These are phyloP conservation scores for Cercospora canescens DNA, from an alignment of 2,329 filamentous ascomycete genomes.

Conservation along the genomic window DNA sequence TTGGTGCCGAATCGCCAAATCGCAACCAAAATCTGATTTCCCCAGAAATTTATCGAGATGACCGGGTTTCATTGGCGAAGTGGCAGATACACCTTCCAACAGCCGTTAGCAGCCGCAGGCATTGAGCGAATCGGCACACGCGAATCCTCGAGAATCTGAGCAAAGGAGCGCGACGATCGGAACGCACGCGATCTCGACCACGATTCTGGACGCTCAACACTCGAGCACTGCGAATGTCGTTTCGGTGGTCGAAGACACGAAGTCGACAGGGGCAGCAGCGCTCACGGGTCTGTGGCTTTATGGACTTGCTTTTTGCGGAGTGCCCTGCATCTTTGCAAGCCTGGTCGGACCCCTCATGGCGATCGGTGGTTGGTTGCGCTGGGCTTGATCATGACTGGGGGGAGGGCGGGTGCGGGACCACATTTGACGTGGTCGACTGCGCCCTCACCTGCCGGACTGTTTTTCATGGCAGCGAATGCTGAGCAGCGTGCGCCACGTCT, in stretches of 20 bases:
- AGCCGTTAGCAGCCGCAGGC: constrained; percentile 33
- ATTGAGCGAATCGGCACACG: constrained; percentile 2
- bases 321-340: not conserved
- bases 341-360: not conserved
- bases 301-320: not conserved
- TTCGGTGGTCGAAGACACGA: no score
- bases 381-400: not conserved
- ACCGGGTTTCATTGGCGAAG: constrained; percentile 3
- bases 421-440: no score
- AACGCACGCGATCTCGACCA: not conserved
- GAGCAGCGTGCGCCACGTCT: not conserved
- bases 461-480: no score
- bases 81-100: constrained; percentile 14
- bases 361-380: not conserved
- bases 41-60: not conserved
- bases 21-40: not conserved
- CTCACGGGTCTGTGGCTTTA: no score
- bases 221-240: not conserved
- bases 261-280: no score
- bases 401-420: no score
- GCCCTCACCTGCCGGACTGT: no score
- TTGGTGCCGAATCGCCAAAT: not conserved
- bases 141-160: not conserved
- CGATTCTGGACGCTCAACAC: not conserved
- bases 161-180: not conserved